Base-by-base conservation (phyloP, 75 land plant species). In the Adiantum capillusveneris region DNA sequence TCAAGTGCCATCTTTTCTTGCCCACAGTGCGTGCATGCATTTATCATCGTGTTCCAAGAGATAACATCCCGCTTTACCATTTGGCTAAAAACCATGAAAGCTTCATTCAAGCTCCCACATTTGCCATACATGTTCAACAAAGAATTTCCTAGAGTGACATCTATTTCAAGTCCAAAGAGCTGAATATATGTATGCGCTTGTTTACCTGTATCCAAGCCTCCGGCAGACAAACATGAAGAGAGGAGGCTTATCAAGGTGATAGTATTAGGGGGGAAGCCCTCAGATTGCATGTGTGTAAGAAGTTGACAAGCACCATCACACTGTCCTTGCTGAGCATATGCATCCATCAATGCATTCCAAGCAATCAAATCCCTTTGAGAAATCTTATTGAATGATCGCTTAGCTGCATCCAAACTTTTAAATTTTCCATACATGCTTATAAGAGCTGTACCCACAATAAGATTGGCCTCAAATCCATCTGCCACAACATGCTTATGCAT, bases 121-220 rank as follows among this genome's bases (percentile, higher is more conserved):
- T 30, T 64, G 0, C 57, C 59, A 20, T 64, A 64, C 66, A 64
- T 64, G 18, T 64, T 25, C 17, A 64, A 1, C n/a, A 64, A 21
- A 0, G 66, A 2, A 31, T 24, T 64, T 16, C 41, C 57, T 17
- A 64, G 39, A 31, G 1, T 16, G 26, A 64, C 42, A 54, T 64
- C 66, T 13, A 16, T 25, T 14, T 31, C 41, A 29, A 52, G 0
- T 18, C 60, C 42, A 25, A 7, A 5, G 0, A 18, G 18, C n/a
- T 22, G 26, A 3, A 29, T 12, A 6, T 30, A 39, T 14, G 31
- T 29, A 54, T 64, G 66, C 14, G 53, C 16, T 53, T 36, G 20
- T 14, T 1, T 0, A 1, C 17, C 59, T 31, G 20, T 18, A 22
- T 28, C 30, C 28, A 62, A 16, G 13, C 19, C 30, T 24, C 13